Conservation (phyloP, 257 asterid species). For the Solanum okadae region DNA sequence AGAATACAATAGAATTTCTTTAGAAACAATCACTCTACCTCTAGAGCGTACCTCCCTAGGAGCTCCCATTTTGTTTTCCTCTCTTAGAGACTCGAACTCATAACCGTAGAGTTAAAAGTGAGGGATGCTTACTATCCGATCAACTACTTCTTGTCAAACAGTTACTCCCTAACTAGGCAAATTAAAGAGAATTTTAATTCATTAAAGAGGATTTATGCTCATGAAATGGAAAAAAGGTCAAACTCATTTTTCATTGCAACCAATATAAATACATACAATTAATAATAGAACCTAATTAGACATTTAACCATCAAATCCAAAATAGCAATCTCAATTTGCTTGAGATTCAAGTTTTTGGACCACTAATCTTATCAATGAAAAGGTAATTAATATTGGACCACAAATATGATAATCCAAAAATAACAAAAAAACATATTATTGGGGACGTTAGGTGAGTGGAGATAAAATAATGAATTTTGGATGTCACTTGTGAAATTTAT, state of each 20-base stretch:
- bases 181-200: not conserved
- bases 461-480: rapidly evolving
- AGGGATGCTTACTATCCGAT: rapidly evolving
- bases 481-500: not conserved
- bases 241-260: not conserved
- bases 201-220: not conserved
- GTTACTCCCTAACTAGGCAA: not conserved
- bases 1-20: too few species aligned
- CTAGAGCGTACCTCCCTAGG: not conserved
- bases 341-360: not conserved
- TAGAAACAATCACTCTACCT: not conserved
- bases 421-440: not conserved
- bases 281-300: not conserved
- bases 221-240: not conserved
- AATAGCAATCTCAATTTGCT: not conserved
- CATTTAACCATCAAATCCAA: not conserved
- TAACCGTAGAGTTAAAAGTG: not conserved
- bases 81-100: not conserved
- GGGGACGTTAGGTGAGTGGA: not conserved
- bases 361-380: not conserved
- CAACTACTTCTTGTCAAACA: not conserved
- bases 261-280: not conserved
- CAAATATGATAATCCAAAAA: not conserved
- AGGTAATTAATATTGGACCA: not conserved
- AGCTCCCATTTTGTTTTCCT: too few species aligned